A percentile compares a stretch with the other conserved stretches of the same genome.
Conservation (phyloP, 345 rosid species). For the Eucalyptus fibrosa region DNA sequence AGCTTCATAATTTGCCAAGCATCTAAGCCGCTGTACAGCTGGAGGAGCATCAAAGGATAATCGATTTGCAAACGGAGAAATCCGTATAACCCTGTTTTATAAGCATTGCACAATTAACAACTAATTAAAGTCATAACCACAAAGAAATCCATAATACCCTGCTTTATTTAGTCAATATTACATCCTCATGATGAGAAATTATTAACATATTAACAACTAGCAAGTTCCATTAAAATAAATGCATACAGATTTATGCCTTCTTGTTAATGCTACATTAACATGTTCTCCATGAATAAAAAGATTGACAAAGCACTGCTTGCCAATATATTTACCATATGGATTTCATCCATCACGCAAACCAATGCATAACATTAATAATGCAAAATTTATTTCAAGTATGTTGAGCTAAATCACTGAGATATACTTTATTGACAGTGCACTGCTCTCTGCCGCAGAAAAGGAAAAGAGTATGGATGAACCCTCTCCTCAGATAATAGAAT, state of each 20-base stretch:
- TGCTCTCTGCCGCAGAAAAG: background rate
- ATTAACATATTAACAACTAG: background rate
- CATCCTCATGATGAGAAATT: background rate
- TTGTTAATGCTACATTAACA: background rate
- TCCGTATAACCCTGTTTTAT: constrained; percentile 73
- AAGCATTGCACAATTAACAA: background rate
- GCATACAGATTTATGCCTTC: background rate
- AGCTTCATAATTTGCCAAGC: constrained; percentile 92
- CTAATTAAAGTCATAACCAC: background rate
- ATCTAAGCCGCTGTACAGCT: constrained; percentile 82
- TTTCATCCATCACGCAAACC: background rate
- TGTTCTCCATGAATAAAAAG: background rate
- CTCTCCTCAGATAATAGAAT: background rate
- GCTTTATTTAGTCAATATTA: background rate
- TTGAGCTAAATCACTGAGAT: background rate
- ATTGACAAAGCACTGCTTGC: background rate
- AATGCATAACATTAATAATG: background rate
- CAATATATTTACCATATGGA: background rate
- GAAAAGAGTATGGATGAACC: background rate
- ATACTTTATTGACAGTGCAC: background rate
- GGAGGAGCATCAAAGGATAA: constrained; percentile 95
- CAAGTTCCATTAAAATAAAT: background rate
- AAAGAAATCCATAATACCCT: background rate
- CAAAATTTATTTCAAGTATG: background rate
- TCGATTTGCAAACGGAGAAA: constrained; percentile 98